phyloP scores from a whole-genome alignment of 2,329 filamentous ascomycete species.

The Tolypocladium album region DNA sequence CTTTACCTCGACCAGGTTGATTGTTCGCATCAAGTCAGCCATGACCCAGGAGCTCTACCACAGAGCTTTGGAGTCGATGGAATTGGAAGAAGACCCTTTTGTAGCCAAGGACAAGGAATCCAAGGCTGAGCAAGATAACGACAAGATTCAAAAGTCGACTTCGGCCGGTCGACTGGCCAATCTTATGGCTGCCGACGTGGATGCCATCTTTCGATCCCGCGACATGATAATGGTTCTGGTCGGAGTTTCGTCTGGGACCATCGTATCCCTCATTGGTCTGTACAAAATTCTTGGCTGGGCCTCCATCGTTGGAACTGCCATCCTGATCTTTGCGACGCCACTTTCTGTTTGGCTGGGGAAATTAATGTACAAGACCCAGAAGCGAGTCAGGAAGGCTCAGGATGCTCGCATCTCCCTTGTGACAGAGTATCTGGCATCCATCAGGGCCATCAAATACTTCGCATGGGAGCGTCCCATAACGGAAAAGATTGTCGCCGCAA shows the following conservation, averaged over 20 bases:
- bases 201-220: slow-evolving; percentile 39
- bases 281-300: slow-evolving; percentile 47
- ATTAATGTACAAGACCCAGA: slow-evolving; percentile 38
- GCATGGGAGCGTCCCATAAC: slow-evolving; percentile 46
- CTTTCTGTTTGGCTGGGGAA: slow-evolving; percentile 38
- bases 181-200: slow-evolving; percentile 48
- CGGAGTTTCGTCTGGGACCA: slow-evolving; percentile 35
- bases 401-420: slow-evolving; percentile 46
- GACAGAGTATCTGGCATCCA: slow-evolving; percentile 46
- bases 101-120: slow-evolving; percentile 15
- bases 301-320: slow-evolving; percentile 38
- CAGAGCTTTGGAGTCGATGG: slow-evolving; percentile 43
- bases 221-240: slow-evolving; percentile 37
- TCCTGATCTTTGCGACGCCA: slow-evolving; percentile 36
- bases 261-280: slow-evolving; percentile 37
- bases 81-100: slow-evolving; percentile 44
- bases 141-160: slow-evolving; percentile 21
- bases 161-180: slow-evolving; percentile 43
- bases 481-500: slow-evolving; percentile 37
- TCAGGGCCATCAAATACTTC: slow-evolving; percentile 50
- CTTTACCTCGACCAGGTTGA: slow-evolving; percentile 43
- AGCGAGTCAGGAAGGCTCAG: slow-evolving; percentile 41
- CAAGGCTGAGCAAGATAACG: slow-evolving; percentile 14
- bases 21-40: slow-evolving; percentile 44
- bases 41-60: slow-evolving; percentile 49